phyloP scores from a whole-genome alignment of 148 eudicot genomes.

The Gaultheria prostrata region DNA sequence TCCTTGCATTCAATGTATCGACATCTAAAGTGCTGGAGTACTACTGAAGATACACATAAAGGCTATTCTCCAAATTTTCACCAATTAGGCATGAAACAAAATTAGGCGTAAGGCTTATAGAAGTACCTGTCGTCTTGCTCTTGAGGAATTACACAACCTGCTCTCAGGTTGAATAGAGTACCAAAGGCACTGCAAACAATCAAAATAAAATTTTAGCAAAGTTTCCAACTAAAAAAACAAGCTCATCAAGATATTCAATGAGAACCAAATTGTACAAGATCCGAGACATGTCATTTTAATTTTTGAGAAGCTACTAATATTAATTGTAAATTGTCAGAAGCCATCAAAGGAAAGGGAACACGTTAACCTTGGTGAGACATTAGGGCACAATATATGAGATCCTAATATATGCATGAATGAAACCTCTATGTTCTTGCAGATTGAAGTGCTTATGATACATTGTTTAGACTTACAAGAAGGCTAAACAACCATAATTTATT shows the following conservation, averaged over 20 bases:
- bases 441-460: background rate
- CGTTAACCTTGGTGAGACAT: background rate
- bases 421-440: background rate
- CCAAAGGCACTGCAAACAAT: constrained; percentile 46
- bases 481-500: background rate
- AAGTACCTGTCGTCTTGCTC: constrained; percentile 30
- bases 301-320: background rate
- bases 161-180: constrained; percentile 35
- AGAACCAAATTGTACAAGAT: background rate
- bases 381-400: background rate
- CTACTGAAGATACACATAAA: background rate
- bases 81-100: background rate
- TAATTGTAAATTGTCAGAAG: background rate
- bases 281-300: background rate
- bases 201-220: constrained; percentile 5
- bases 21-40: background rate
- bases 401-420: background rate
- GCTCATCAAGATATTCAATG: background rate
- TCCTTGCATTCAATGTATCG: background rate
- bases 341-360: background rate
- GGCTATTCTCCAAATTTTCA: background rate
- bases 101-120: background rate
- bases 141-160: constrained; percentile 12
- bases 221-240: background rate
- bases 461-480: background rate